A percentile compares a stretch with the other conserved stretches of the same genome.
Conservation (phyloP, 768 basidiomycete species). For the Naganishia antarctica region DNA sequence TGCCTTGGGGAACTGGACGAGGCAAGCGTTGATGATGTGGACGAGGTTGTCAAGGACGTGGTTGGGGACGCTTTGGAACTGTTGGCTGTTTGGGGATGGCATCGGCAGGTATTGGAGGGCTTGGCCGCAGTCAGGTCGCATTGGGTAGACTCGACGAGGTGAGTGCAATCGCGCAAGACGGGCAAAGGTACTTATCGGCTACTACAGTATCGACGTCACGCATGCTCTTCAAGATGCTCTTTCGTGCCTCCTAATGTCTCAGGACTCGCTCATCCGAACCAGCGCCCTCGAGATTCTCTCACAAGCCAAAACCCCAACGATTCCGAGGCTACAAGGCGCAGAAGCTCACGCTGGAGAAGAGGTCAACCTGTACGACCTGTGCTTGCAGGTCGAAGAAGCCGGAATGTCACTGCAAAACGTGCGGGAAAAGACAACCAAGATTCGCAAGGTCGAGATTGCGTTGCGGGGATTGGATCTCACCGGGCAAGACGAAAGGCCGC, state of each 20-base stretch:
- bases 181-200: neutral
- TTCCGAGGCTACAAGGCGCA: constrained; percentile 2
- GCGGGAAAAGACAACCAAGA: constrained; percentile 74
- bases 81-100: constrained; percentile 14
- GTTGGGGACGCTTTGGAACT: constrained; percentile 16
- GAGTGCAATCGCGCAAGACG: neutral
- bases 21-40: neutral
- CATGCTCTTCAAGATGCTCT: constrained; percentile 2
- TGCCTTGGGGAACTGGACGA: constrained; percentile 7
- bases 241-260: constrained; percentile 58
- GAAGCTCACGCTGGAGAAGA: neutral
- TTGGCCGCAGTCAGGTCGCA: constrained; percentile 4
- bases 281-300: constrained; percentile 54
- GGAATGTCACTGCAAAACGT: constrained; percentile 72
- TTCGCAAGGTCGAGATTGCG: constrained; percentile 54
- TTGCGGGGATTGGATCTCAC: constrained; percentile 45
- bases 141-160: constrained; percentile 13
- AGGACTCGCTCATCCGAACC: constrained; percentile 64
- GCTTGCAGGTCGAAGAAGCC: constrained; percentile 75
- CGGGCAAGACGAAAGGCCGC: constrained; percentile 55
- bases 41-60: constrained; percentile 4
- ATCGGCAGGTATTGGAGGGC: constrained; percentile 52
- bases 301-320: constrained; percentile 9
- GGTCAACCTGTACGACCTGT: constrained; percentile 45
- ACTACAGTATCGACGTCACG: constrained; percentile 1